Percentiles rank a stretch among this genome's conserved stretches.
Evolutionary conservation across 108 stramenopile species (phyloP).

Genomic region (Parmales sp.): DNA sequence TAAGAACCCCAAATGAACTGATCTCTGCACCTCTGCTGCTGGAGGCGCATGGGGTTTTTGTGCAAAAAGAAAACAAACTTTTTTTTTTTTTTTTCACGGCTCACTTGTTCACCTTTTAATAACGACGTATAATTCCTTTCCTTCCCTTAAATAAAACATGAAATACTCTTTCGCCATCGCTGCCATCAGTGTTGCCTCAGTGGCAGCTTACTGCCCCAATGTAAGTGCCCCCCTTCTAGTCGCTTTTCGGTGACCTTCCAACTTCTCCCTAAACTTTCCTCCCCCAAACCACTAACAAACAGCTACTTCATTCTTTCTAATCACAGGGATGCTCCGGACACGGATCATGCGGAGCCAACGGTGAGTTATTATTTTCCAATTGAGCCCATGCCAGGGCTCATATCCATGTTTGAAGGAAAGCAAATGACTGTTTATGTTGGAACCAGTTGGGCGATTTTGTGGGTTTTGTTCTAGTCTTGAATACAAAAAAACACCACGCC

Average conservation of each 20-base stretch:
- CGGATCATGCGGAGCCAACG: slow-evolving; percentile 37
- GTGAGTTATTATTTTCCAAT: slow-evolving; percentile 16
- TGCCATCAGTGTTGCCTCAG: not conserved
- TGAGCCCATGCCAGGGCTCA: slow-evolving; percentile 12
- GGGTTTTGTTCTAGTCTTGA: slow-evolving; percentile 41
- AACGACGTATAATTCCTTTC: no score
- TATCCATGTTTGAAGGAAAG: slow-evolving; percentile 19
- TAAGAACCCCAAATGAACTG: no score
- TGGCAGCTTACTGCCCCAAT: not conserved
- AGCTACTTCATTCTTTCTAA: no score
- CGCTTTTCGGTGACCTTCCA: no score
- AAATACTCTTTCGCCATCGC: not conserved
- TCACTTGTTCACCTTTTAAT: no score
- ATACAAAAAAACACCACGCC: slow-evolving; percentile 7
- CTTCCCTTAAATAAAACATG: not conserved
- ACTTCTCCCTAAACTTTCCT: no score
- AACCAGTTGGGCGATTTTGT: slow-evolving; percentile 18
- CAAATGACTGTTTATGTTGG: slow-evolving; percentile 18
- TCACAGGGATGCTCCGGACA: slow-evolving; percentile 48
- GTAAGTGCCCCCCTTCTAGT: no score
- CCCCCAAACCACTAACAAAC: no score
- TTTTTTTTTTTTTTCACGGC: no score
- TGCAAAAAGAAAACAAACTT: no score
- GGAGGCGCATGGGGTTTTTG: no score
- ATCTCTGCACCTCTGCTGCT: no score